phyloP scores from a whole-genome alignment of 495 filamentous ascomycete species.

The Penicillium riverlandense region DNA sequence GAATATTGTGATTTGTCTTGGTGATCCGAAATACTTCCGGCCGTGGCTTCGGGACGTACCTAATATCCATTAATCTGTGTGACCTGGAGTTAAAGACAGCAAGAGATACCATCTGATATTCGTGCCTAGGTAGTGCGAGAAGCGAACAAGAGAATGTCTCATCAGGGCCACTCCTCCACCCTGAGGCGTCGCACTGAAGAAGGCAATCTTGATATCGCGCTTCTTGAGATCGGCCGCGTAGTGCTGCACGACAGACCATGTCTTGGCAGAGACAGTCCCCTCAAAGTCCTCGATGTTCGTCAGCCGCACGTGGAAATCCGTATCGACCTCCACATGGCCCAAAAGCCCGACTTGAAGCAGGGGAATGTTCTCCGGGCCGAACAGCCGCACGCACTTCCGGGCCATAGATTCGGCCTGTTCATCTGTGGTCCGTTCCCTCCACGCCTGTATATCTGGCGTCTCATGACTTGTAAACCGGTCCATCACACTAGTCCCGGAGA shows the following conservation, averaged over 20 bases:
- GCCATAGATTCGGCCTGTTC: slow-evolving; percentile 85
- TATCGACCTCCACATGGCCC: slow-evolving; percentile 72
- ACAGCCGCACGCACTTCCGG: slow-evolving; percentile 72
- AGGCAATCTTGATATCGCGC: slow-evolving; percentile 65
- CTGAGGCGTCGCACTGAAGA: slow-evolving; percentile 82
- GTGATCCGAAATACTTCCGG: slow-evolving; percentile 82
- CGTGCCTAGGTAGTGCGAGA: slow-evolving; percentile 60
- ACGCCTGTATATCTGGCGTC: slow-evolving; percentile 8
- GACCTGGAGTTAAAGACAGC: too few species aligned
- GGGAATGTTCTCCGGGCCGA: slow-evolving; percentile 68
- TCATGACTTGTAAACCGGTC: slow-evolving; percentile 12
- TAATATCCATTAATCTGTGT: slow-evolving; percentile 9
- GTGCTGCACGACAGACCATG: slow-evolving; percentile 63
- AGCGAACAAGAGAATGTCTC: slow-evolving; percentile 76
- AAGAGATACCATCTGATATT: slow-evolving; percentile 62
- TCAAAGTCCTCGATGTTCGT: slow-evolving; percentile 56
- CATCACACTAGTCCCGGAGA: slow-evolving; percentile 20
- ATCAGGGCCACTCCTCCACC: slow-evolving; percentile 86
- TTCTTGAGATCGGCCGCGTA: slow-evolving; percentile 61
- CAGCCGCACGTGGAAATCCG: slow-evolving; percentile 53
- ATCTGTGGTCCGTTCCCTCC: slow-evolving; percentile 56
- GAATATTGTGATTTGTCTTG: slow-evolving; percentile 88
- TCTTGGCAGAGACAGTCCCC: slow-evolving; percentile 50
- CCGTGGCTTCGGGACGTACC: slow-evolving; percentile 75
- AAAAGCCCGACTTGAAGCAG: slow-evolving; percentile 67